Base-by-base conservation (phyloP, 2,329 filamentous ascomycete species). In the Diaporthe batatas region DNA sequence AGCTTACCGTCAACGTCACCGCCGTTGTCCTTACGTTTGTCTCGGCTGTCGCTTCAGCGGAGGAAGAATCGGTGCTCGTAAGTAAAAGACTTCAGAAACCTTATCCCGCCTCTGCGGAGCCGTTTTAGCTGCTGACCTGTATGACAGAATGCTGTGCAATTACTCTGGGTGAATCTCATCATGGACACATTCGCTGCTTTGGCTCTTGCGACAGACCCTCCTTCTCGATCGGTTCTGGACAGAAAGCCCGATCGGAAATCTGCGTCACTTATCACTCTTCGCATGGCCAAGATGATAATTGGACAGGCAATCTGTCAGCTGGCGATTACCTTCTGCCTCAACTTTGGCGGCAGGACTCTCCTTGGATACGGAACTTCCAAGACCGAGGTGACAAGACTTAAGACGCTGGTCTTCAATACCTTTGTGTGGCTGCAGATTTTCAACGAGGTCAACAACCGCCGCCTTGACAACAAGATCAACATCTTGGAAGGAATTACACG, bases 221-320 rank as follows among this genome's bases (percentile, higher is more conserved):
- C 82, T 0, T 78, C 79, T 2, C 77, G 77, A 1, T 80, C 81
- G 6, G 77, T 82, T 12, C 76, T 83, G 21, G 79, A 82, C 73
- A 89, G 93, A 49, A 93, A 93, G 79, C 94, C 94, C 1, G 91
- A 94, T 73, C 88, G 91, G 3, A 95, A 94, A 79, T 91, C 89
- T 39, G 91, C 92, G 8, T 87, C 92, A 1, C 85, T 96, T 7
- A 93, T 96, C 77, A 94, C 89, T 3, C 84, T 91, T 57, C 91
- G 90, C 53, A 96, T 96, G 93, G 93, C 92, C 92, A 96, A 96
- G 84, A 96, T 95, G 93, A 95, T 96, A 73, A 89, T 95, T 70
- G 93, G 93, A 0, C 93, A 96, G 80, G 88, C 92, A 10, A 89
- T 95, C 75, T 95, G 93, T 80, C 93, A 96, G 80, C 88, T 96